Evolutionary conservation across 768 basidiomycete species (phyloP).

Genomic region (Amanita fuliginea): DNA sequence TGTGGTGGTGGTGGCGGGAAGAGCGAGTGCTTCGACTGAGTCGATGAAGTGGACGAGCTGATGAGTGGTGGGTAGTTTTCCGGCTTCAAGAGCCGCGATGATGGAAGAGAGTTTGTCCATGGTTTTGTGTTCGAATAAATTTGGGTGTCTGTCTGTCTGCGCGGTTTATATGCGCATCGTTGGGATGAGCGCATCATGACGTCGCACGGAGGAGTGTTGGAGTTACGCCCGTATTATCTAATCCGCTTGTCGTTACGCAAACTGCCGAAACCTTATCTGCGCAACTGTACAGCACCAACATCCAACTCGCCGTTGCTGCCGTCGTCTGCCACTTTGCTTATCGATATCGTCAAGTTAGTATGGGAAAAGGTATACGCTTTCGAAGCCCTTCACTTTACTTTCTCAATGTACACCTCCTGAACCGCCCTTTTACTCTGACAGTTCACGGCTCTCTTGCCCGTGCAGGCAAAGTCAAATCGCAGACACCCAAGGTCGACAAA

Average conservation of each 20-base stretch:
- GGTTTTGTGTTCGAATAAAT: constrained; percentile 5
- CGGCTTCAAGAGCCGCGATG: constrained; percentile 57
- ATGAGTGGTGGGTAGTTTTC: constrained; percentile 55
- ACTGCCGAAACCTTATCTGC: constrained; percentile 14
- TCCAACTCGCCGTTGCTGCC: constrained; percentile 19
- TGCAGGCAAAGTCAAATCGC: constrained; percentile 98
- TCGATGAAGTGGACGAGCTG: constrained; percentile 46
- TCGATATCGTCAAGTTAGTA: too few species aligned
- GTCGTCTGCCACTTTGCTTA: too few species aligned
- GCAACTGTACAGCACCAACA: constrained; percentile 32
- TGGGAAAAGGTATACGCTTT: constrained; percentile 65
- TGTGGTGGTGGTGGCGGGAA: too few species aligned
- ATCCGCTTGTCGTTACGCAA: not conserved
- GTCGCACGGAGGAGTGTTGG: not conserved
- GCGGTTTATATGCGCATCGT: not conserved
- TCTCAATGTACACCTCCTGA: not conserved
- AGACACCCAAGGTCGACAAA: constrained; percentile 95
- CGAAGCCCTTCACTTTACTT: too few species aligned
- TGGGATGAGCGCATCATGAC: not conserved
- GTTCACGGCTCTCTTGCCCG: constrained; percentile 99
- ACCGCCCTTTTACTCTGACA: too few species aligned
- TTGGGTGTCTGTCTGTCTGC: not conserved
- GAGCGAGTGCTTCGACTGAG: constrained; percentile 37
- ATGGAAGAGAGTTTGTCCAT: constrained; percentile 60
- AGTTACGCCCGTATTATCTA: too few species aligned